Evolutionary conservation across 106 monocot genomes (phyloP).

Genomic region (Dendrobium huoshanense): DNA sequence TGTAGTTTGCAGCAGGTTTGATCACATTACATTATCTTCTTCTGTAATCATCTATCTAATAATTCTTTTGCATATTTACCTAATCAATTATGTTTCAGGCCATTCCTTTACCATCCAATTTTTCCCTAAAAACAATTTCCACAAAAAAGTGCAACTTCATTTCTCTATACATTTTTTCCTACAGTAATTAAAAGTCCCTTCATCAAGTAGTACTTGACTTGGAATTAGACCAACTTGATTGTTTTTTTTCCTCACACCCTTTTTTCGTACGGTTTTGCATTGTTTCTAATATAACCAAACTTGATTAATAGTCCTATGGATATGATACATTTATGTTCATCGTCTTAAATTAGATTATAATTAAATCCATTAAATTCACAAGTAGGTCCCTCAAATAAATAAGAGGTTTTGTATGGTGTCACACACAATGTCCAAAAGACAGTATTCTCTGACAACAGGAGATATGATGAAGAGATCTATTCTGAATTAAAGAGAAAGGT

Average conservation of each 20-base stretch:
- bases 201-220: not conserved
- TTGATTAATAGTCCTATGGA: not conserved
- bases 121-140: not conserved
- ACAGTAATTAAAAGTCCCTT: not conserved
- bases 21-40: not conserved
- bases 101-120: not conserved
- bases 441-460: too few relatives aligned
- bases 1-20: constrained; percentile 10
- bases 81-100: not conserved
- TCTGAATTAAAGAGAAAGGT: too few relatives aligned
- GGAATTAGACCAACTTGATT: not conserved
- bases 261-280: not conserved
- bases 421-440: too few relatives aligned
- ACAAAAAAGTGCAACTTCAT: not conserved
- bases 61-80: not conserved
- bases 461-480: too few relatives aligned
- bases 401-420: too few relatives aligned
- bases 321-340: not conserved
- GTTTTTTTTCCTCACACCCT: not conserved
- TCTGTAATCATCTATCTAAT: not conserved
- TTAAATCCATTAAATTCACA: not conserved
- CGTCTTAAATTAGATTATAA: not conserved
- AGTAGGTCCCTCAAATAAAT: not conserved
- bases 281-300: not conserved
- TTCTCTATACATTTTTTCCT: not conserved